Conservation (phyloP, 495 filamentous ascomycete genomes). For the Penicillium ochrochloron region DNA sequence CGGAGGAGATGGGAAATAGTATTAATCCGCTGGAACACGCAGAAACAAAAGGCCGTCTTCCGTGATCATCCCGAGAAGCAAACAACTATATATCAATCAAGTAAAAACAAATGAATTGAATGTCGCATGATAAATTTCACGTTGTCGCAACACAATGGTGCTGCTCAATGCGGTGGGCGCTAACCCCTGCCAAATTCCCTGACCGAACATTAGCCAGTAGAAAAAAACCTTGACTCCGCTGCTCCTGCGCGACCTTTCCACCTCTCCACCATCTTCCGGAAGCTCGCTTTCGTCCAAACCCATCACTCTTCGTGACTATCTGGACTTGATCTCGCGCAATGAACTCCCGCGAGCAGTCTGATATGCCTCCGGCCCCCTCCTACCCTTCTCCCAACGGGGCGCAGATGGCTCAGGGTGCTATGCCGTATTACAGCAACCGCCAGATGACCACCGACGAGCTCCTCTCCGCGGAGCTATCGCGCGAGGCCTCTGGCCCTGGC, state of each 20-base stretch:
- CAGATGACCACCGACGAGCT: slow-evolving; percentile 54
- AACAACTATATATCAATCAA: slow-evolving; percentile 38
- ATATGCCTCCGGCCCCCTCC: slow-evolving; percentile 53
- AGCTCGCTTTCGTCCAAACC: slow-evolving; percentile 27
- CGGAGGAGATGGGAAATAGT: slow-evolving; percentile 47
- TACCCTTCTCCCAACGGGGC: slow-evolving; percentile 55
- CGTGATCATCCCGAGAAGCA: slow-evolving; percentile 43
- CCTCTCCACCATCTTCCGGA: slow-evolving; percentile 40
- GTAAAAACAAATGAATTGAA: slow-evolving; percentile 17
- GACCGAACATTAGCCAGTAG: slow-evolving; percentile 49
- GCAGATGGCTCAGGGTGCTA: slow-evolving; percentile 53
- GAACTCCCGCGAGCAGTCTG: slow-evolving; percentile 54
- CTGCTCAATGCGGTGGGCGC: slow-evolving; percentile 45
- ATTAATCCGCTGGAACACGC: slow-evolving; percentile 55
- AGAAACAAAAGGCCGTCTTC: slow-evolving; percentile 56
- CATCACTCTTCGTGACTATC: slow-evolving; percentile 19
- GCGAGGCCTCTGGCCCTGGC: slow-evolving; percentile 48
- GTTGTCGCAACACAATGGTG: slow-evolving; percentile 39
- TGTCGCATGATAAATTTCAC: slow-evolving; percentile 9
- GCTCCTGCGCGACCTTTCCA: slow-evolving; percentile 41
- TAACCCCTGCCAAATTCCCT: slow-evolving; percentile 47
- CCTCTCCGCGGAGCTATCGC: slow-evolving; percentile 51
- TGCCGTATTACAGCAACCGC: slow-evolving; percentile 52
- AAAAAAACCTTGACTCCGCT: slow-evolving; percentile 42
- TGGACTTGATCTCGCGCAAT: slow-evolving; percentile 31